Base-by-base conservation (phyloP, 2,329 filamentous ascomycete genomes). In the Tolypocladium ophioglossoides region DNA sequence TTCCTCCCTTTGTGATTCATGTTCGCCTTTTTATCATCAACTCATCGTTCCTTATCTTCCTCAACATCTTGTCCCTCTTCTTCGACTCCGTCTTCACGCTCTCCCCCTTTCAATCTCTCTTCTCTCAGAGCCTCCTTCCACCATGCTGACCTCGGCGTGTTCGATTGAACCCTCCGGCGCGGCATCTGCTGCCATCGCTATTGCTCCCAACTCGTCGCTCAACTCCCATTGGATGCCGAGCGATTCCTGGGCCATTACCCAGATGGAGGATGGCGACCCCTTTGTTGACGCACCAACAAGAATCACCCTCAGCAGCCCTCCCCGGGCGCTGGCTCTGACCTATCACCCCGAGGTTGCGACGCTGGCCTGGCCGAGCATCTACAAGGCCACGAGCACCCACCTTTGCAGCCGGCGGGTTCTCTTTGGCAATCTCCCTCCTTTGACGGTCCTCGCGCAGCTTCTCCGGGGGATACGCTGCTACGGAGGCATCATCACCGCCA, bases 391-490 rank as follows among this genome's bases (percentile, higher is more conserved):
- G 18, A 16, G 10, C 20, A 2, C 1, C 2, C 8, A 11, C 0
- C 10, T 48, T 8, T 22, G 53, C 11, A 62, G 61, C 10, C 64
- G 66, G 0, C 60, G 64, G 0, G 57, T 69, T 0, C 9, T 67
- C 0, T 35, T 70, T 0, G 35, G 49, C 12, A 62, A 64, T 3
- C 54, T 70, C 0, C 66, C 68, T 0, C 27, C 27, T 0, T 44
- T 50, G 0, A 47, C 57, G 2, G 55, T 47, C 0, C 14, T 54
- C 0, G 20, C 56, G 2, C 65, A 67, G 24, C 35, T 66, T 2
- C 49, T 63, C 1, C 44, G 55, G 0, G 62, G 58, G 1, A 57
- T 68, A 8, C 37, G 50, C 1, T 57, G 57, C 9, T 7, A 50
- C 1, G 62, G 58, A 0, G 59, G 59, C 0, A 14, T 66, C 3